Conservation (phyloP, 192 early-diverging fungal species). For the Linnemannia schmuckeri region DNA sequence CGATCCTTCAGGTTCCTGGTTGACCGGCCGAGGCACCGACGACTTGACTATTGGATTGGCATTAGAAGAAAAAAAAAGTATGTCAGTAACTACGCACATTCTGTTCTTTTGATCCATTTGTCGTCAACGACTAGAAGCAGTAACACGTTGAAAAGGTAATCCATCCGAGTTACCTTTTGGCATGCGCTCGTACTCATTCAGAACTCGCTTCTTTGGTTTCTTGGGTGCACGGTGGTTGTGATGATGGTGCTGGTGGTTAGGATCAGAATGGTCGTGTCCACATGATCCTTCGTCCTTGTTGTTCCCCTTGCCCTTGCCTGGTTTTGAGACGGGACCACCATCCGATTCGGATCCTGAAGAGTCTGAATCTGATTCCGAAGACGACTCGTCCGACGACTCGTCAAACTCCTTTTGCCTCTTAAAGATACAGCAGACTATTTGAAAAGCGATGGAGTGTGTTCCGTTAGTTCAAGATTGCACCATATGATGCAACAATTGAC, state of each 20-base stretch:
- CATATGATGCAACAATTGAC: background rate
- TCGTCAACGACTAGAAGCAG: background rate
- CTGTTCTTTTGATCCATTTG: background rate
- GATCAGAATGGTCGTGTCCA: conserved; percentile 24
- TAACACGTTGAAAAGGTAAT: background rate
- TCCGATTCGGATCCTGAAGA: conserved; percentile 54
- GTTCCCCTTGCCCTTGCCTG: conserved; percentile 10
- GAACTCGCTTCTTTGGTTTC: conserved; percentile 37
- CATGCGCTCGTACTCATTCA: conserved; percentile 49
- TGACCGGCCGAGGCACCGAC: conserved; percentile 6
- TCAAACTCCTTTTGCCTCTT: conserved; percentile 69
- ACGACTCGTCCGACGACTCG: conserved; percentile 65
- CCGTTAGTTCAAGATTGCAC: background rate
- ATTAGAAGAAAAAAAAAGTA: background rate
- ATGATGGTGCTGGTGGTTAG: conserved; percentile 33
- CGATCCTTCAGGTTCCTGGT: conserved; percentile 1
- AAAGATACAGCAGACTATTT: conserved; percentile 80
- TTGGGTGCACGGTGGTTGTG: conserved; percentile 19
- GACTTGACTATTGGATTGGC: conserved; percentile 17
- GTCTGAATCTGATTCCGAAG: conserved; percentile 55
- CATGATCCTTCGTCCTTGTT: conserved; percentile 13
- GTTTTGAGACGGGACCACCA: conserved; percentile 31
- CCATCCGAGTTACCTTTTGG: conserved; percentile 30
- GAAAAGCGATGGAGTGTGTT: background rate
- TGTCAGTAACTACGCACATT: background rate